Base-by-base conservation (phyloP, 2,329 filamentous ascomycete genomes). In the Pyrenophora seminiperda region DNA sequence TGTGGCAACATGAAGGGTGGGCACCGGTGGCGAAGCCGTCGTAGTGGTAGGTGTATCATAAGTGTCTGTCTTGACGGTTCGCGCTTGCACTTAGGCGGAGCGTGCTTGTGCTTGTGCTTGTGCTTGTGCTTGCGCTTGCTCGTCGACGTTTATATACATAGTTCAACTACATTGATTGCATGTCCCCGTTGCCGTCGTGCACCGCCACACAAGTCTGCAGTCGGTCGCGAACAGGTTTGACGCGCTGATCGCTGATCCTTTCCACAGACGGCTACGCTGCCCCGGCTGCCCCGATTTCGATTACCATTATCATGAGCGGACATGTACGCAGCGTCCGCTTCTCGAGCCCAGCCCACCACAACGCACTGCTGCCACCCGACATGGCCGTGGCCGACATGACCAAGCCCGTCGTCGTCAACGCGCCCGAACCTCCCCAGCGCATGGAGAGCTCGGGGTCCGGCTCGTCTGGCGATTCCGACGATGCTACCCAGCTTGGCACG, bases 401-500 rank as follows among this genome's bases (percentile, higher is more conserved):
- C 54, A 66, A 58, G 58, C 66, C 67, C 30, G 52, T 68, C 22
- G 66, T 67, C 30, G 63, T 65, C 53, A 71, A 71, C 44, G 63
- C 53, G 30, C 68, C 67, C 13, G 59, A 59, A 30, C 37, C 43
- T 24, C 36, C 49, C 10, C 37, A 31, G 38, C 56, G 47, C 33
- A 44, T 50, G 3, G 49, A 52, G 19, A 58, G 58, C 56, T 81
- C 81, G 38, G 77, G 74, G 50, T 80, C 80, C 14, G 74, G 66
- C 34, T 79, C 77, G 10, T 78, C 78, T 17, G 76, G 73, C 40
- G 71, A 74, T 40, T 65, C 67, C 33, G 73, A 75, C 56, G 78
- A 73, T 48, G 65, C 68, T 29, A 71, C 78, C 61, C 73, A 73
- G 53, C 73, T 73, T 56, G 70, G 72, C 61, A 79, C 75, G 27